Percentiles rank a stretch among this genome's conserved stretches.
Conservation (phyloP, 176 grass and related monocot species). For the Pontederia paniculata region DNA sequence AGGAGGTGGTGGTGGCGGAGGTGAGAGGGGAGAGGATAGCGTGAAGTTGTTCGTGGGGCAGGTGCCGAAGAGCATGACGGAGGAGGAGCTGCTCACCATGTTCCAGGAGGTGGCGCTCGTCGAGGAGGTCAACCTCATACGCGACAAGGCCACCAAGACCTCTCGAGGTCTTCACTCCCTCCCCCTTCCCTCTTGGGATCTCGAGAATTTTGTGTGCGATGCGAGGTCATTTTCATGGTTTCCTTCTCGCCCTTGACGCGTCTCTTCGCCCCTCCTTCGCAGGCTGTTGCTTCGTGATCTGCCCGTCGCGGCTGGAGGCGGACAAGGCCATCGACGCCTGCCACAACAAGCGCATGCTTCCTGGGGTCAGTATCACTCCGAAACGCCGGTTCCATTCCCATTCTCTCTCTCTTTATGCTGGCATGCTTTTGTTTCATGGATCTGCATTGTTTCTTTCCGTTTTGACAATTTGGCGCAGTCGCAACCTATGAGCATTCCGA, state of each 20-base stretch:
- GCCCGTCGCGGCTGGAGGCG: constrained; percentile 76
- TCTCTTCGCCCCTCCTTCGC: background rate
- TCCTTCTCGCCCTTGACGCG: background rate
- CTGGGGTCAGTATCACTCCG: constrained; percentile 43
- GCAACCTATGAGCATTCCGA: too few relatives aligned
- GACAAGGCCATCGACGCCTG: constrained; percentile 88
- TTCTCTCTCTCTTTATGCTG: background rate
- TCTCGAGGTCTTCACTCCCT: constrained; percentile 49
- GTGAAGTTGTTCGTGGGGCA: constrained; percentile 85
- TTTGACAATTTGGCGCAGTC: too few relatives aligned
- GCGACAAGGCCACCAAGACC: constrained; percentile 83
- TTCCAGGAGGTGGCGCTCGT: constrained; percentile 81
- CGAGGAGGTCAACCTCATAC: constrained; percentile 92
- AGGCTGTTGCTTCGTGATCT: constrained; percentile 74
- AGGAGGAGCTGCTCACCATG: constrained; percentile 52
- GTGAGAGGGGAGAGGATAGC: constrained; percentile 30
- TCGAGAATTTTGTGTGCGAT: background rate
- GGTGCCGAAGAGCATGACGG: constrained; percentile 65
- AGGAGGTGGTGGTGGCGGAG: background rate
- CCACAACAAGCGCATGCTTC: constrained; percentile 81
- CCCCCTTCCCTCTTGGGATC: constrained; percentile 2
- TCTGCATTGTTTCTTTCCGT: too few relatives aligned
- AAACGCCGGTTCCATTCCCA: background rate
- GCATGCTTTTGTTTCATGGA: too few relatives aligned
- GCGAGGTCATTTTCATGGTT: background rate